Evolutionary conservation across 257 asterid genomes (phyloP).

Genomic region (Penstemon newberryi): DNA sequence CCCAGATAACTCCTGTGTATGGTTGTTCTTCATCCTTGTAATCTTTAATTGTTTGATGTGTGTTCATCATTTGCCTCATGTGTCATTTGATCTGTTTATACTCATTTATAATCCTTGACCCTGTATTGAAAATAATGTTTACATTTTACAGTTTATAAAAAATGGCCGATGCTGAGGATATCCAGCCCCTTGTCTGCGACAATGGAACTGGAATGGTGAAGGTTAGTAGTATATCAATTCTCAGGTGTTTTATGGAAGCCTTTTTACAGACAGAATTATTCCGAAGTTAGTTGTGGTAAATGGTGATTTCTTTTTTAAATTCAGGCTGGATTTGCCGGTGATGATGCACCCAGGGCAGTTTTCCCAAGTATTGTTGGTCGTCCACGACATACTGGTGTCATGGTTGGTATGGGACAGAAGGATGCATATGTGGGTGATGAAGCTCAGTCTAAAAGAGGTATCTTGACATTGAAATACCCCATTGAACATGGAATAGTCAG

Average conservation of each 20-base stretch:
- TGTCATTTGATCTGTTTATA: background rate
- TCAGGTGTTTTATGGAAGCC: background rate
- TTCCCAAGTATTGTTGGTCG: conserved; percentile 39
- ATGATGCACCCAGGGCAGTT: conserved; percentile 40
- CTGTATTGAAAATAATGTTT: background rate
- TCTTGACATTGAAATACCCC: conserved; percentile 39
- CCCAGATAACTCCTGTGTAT: background rate
- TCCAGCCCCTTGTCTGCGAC: conserved; percentile 36
- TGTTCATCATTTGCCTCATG: background rate
- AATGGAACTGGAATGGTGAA: conserved; percentile 39
- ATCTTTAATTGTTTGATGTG: no score
- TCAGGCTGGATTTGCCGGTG: conserved; percentile 39
- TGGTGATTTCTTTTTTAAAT: background rate
- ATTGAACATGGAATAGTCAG: conserved; percentile 52
- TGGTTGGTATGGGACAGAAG: conserved; percentile 39
- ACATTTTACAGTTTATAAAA: conserved; percentile 14
- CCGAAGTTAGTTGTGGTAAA: background rate
- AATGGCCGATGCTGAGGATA: conserved; percentile 35
- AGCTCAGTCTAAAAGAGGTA: conserved; percentile 39
- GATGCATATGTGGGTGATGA: conserved; percentile 38
- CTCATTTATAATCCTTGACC: background rate
- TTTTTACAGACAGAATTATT: background rate
- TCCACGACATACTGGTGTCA: conserved; percentile 36
- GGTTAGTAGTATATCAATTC: conserved; percentile 14
- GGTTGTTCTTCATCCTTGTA: background rate